Evolutionary conservation across 495 filamentous ascomycete species (phyloP).

Genomic region (Durotheca rogersii): DNA sequence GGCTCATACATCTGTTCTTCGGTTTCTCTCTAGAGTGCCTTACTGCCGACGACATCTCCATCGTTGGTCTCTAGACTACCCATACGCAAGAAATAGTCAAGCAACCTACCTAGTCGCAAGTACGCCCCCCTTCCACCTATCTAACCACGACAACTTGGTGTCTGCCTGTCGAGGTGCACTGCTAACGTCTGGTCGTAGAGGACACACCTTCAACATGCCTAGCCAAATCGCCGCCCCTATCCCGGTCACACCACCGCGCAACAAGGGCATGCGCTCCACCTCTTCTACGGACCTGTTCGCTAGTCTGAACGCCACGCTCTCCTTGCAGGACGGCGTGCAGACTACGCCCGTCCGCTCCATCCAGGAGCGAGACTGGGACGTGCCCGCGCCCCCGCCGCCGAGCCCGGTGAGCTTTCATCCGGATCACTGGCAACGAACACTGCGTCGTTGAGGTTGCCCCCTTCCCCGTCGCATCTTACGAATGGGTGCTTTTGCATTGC

Average conservation of each 20-base stretch:
- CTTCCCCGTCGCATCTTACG: not conserved
- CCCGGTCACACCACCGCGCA: constrained; percentile 44
- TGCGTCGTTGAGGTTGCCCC: constrained; percentile 27
- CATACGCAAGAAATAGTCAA: not conserved
- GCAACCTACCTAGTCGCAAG: constrained; percentile 11
- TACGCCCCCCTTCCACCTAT: not conserved
- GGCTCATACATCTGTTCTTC: constrained; percentile 7
- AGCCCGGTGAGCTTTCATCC: constrained; percentile 50
- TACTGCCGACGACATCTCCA: not conserved
- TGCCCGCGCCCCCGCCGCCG: constrained; percentile 52
- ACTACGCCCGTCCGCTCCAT: constrained; percentile 45
- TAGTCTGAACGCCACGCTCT: constrained; percentile 47
- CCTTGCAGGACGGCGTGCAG: constrained; percentile 39
- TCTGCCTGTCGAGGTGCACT: no score
- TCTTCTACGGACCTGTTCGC: constrained; percentile 50
- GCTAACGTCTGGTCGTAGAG: constrained; percentile 11
- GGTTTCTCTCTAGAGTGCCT: not conserved
- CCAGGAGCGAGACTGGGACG: constrained; percentile 51
- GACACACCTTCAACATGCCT: constrained; percentile 45
- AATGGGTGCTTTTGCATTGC: constrained; percentile 6
- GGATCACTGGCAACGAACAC: constrained; percentile 44
- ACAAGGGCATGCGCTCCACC: constrained; percentile 38
- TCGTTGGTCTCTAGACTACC: not conserved
- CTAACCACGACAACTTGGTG: no score
- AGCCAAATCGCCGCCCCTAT: constrained; percentile 47